These are phyloP conservation scores for Eutrema yunnanense DNA, from an alignment of 345 rosid genomes.

Conservation along the genomic window DNA sequence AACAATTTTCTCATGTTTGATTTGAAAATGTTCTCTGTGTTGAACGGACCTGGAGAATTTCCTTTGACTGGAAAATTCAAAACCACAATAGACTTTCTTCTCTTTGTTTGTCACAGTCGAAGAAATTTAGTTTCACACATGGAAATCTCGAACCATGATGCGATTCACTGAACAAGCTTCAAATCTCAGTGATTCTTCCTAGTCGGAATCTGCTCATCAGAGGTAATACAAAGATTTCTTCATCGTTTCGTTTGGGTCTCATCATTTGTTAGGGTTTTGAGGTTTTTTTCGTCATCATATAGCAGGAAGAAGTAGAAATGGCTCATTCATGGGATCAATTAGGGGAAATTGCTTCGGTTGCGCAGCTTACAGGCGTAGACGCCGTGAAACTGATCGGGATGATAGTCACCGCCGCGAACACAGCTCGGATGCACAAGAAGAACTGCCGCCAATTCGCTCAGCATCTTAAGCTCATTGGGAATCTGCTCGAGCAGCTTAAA, in stretches of 20 bases:
- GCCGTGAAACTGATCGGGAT: conserved; percentile 77
- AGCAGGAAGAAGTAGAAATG: conserved; percentile 33
- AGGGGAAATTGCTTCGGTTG: conserved; percentile 73
- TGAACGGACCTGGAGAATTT: not conserved
- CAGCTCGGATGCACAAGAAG: conserved; percentile 92
- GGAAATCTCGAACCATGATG: conserved; percentile 8
- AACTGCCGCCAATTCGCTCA: conserved; percentile 89
- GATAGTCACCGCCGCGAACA: conserved; percentile 73
- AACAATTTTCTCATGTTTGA: not conserved
- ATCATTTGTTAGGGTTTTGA: not conserved
- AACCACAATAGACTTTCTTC: too few relatives aligned
- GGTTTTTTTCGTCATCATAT: too few relatives aligned
- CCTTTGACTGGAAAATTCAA: too few relatives aligned
- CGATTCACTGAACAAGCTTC: not conserved
- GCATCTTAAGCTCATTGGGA: conserved; percentile 86
- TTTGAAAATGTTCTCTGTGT: not conserved
- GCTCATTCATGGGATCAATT: conserved; percentile 61
- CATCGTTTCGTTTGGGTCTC: too few relatives aligned
- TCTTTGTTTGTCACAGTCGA: conserved; percentile 17
- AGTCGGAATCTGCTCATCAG: too few relatives aligned
- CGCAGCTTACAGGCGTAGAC: conserved; percentile 77
- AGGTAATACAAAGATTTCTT: too few relatives aligned
- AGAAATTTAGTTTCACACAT: too few relatives aligned
- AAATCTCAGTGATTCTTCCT: not conserved
- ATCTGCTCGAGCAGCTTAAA: conserved; percentile 74